phyloP scores from a whole-genome alignment of 371 early-diverging fungal species.

The Mortierella sp. region DNA sequence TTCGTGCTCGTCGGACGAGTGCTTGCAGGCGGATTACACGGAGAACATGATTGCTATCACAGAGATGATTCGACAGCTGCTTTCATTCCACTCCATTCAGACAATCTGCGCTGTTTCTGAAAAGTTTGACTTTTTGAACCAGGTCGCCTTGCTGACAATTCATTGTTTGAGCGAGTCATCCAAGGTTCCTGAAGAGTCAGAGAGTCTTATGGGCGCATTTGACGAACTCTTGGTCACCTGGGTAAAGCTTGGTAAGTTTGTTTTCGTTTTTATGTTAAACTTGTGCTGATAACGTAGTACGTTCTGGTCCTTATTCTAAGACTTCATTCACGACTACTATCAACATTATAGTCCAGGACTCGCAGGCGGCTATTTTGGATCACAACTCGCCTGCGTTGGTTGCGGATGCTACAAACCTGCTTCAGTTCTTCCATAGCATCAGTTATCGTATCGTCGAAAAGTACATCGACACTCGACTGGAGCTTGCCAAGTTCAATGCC shows the following conservation, averaged over 20 bases:
- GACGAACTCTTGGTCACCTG: conserved; percentile 81
- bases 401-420: conserved; percentile 52
- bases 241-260: conserved; percentile 71
- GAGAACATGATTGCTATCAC: conserved; percentile 57
- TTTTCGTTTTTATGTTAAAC: neutral
- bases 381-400: conserved; percentile 41
- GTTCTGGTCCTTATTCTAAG: neutral
- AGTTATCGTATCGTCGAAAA: conserved; percentile 73
- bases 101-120: conserved; percentile 68
- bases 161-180: conserved; percentile 71
- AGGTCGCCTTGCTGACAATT: conserved; percentile 73
- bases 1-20: conserved; percentile 52
- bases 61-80: conserved; percentile 57
- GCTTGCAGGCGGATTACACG: conserved; percentile 52
- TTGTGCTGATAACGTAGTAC: no score
- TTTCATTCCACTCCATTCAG: conserved; percentile 52
- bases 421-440: conserved; percentile 68
- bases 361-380: conserved; percentile 34
- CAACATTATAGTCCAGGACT: conserved; percentile 36
- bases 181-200: conserved; percentile 63
- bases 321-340: neutral
- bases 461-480: conserved; percentile 77
- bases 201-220: conserved; percentile 77
- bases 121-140: conserved; percentile 75
- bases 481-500: conserved; percentile 67